A percentile compares a stretch with the other conserved stretches of the same genome.
Conservation (phyloP, 106 monocot genomes). For the Narthecium ossifragum region DNA sequence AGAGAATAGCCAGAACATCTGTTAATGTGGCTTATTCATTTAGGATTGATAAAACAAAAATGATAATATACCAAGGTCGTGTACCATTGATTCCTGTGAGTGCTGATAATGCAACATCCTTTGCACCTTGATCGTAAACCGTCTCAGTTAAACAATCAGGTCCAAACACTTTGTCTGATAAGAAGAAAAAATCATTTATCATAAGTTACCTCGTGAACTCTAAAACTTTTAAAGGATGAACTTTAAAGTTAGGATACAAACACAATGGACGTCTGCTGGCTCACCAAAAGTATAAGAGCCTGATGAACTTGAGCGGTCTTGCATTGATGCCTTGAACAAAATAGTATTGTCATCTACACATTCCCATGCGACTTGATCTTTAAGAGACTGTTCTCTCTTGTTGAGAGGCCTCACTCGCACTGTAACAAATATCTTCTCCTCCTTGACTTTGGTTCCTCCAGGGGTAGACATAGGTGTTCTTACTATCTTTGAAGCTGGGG, state of each 20-base stretch:
- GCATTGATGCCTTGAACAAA: conserved; percentile 38
- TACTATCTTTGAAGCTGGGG: conserved; percentile 67
- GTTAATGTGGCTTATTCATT: background rate
- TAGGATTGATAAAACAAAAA: too few species aligned
- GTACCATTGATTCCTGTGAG: conserved; percentile 94
- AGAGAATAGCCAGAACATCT: conserved; percentile 1
- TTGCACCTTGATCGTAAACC: conserved; percentile 91
- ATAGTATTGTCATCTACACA: conserved; percentile 66
- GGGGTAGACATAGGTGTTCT: conserved; percentile 48
- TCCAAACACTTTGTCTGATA: conserved; percentile 89
- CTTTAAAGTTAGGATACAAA: too few species aligned
- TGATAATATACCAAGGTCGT: too few species aligned
- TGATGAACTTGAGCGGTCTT: conserved; percentile 50
- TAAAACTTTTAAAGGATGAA: too few species aligned
- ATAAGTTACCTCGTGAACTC: too few species aligned
- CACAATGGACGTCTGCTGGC: too few species aligned
- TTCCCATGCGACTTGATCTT: conserved; percentile 86
- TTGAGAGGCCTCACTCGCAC: conserved; percentile 82
- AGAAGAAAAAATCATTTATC: conserved; percentile 3
- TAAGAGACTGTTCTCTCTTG: conserved; percentile 54
- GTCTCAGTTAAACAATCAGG: conserved; percentile 56
- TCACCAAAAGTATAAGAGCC: conserved; percentile 77
- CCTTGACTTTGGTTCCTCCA: conserved; percentile 44
- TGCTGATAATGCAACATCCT: conserved; percentile 84
- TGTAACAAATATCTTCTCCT: conserved; percentile 96